Percentiles rank a stretch among this genome's conserved stretches.
Conservation (phyloP, 352 stramenopile genomes). For the Blastocystis sp. region DNA sequence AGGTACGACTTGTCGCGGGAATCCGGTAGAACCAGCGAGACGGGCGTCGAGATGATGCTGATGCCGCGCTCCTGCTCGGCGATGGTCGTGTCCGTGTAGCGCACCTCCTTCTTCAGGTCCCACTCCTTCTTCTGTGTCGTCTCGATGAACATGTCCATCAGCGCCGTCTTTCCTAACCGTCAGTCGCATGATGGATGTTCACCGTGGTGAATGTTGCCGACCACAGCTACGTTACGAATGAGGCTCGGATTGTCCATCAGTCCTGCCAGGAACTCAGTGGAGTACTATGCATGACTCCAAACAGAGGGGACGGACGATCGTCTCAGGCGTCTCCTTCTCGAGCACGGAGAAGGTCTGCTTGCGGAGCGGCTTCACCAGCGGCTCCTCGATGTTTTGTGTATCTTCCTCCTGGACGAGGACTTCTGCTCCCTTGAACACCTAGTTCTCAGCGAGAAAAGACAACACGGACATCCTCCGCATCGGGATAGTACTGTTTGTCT, state of each 20-base stretch:
- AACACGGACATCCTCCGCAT: constrained; percentile 84
- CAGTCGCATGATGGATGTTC: constrained; percentile 73
- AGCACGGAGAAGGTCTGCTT: constrained; percentile 87
- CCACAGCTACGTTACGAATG: constrained; percentile 89
- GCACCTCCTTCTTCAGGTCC: constrained; percentile 75
- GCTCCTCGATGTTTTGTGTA: constrained; percentile 93
- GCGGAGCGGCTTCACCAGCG: constrained; percentile 91
- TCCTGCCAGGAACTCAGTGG: constrained; percentile 80
- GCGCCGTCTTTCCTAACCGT: constrained; percentile 70
- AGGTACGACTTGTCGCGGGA: constrained; percentile 90
- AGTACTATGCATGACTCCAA: constrained; percentile 80
- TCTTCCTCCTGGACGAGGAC: constrained; percentile 97
- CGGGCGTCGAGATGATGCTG: constrained; percentile 91
- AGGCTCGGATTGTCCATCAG: constrained; percentile 85
- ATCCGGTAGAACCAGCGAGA: constrained; percentile 88
- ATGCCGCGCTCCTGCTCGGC: constrained; percentile 93
- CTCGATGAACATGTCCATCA: constrained; percentile 85
- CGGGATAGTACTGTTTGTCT: constrained; percentile 99
- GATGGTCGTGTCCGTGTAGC: constrained; percentile 90
- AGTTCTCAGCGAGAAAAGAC: neutral
- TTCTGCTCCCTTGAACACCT: constrained; percentile 80
- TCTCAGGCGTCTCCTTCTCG: constrained; percentile 79
- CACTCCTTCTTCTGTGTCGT: constrained; percentile 82
- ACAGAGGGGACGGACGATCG: constrained; percentile 73
- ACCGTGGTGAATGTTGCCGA: constrained; percentile 92